Conservation (phyloP, 2,329 filamentous ascomycete species). For the Hyphodiscus sp. region DNA sequence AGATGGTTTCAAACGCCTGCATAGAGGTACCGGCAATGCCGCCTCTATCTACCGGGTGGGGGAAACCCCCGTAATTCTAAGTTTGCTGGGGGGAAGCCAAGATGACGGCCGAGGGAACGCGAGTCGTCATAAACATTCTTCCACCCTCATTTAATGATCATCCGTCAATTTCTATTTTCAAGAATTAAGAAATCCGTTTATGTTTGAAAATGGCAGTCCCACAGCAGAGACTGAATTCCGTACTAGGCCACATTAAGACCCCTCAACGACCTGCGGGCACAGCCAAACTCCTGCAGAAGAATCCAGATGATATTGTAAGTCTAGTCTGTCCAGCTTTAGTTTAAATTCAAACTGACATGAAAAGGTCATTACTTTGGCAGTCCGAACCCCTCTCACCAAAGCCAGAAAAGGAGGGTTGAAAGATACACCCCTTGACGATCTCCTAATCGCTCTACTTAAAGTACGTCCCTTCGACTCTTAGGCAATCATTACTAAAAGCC, state of each 20-base stretch:
- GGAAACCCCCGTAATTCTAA: neutral
- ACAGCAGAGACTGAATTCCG: constrained; percentile 27
- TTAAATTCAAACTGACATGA: neutral
- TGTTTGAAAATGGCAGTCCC: constrained; percentile 6
- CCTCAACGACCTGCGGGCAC: constrained; percentile 37
- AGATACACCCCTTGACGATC: constrained; percentile 79
- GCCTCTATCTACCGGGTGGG: neutral
- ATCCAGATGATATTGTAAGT: constrained; percentile 77
- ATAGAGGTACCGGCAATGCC: neutral
- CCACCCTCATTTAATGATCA: neutral
- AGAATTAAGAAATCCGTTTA: neutral
- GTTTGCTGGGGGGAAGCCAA: neutral
- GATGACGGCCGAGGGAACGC: neutral
- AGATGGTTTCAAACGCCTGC: neutral
- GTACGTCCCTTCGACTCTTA: constrained; percentile 40
- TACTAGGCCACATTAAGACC: constrained; percentile 34
- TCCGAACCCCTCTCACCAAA: constrained; percentile 85
- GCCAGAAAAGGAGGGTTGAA: constrained; percentile 91
- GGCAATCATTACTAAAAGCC: neutral
- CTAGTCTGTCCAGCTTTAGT: constrained; percentile 31
- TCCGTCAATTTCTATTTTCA: neutral
- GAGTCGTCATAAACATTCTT: neutral
- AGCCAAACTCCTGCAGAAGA: constrained; percentile 63
- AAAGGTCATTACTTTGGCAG: constrained; percentile 75
- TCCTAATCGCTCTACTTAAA: constrained; percentile 76